A percentile compares a stretch with the other conserved stretches of the same genome.
Conservation (phyloP, 768 basidiomycete genomes). For the Coprinopsis strossmayeri region DNA sequence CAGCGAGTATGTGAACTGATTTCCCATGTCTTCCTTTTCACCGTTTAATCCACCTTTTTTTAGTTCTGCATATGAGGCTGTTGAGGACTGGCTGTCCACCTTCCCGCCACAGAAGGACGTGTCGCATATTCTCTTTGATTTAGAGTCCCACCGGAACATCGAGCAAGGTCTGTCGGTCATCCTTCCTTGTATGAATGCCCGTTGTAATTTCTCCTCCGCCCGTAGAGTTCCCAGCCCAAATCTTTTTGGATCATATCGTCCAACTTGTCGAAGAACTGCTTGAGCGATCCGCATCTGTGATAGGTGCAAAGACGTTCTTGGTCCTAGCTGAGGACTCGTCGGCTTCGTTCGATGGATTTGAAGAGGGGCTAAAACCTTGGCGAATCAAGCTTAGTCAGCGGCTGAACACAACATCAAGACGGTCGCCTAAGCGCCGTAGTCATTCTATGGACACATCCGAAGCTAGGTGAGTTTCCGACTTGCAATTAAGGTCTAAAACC, state of each 20-base stretch:
- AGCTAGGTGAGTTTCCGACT: conserved; percentile 28
- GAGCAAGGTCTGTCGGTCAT: conserved; percentile 31
- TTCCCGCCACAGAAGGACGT: conserved; percentile 23
- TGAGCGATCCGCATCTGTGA: conserved; percentile 14
- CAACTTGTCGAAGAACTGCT: conserved; percentile 27
- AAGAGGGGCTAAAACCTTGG: conserved; percentile 23
- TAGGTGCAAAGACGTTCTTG: conserved; percentile 11
- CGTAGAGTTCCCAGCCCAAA: conserved; percentile 38
- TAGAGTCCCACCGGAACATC: conserved; percentile 39
- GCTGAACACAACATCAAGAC: conserved; percentile 34
- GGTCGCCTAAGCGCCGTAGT: conserved; percentile 38
- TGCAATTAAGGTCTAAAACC: not conserved
- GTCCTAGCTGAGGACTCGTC: conserved; percentile 26
- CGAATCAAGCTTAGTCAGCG: conserved; percentile 31
- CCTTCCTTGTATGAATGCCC: not conserved
- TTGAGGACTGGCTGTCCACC: conserved; percentile 33
- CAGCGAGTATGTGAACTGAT: conserved; percentile 28
- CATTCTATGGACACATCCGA: conserved; percentile 26
- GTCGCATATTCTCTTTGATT: conserved; percentile 27
- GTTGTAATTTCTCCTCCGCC: not conserved
- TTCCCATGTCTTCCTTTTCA: not conserved
- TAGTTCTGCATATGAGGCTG: conserved; percentile 36
- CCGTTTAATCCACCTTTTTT: conserved; percentile 5
- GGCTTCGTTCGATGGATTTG: conserved; percentile 25
- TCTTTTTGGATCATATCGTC: conserved; percentile 45